Conservation (phyloP, 768 basidiomycete genomes). For the Mycena latifolia region DNA sequence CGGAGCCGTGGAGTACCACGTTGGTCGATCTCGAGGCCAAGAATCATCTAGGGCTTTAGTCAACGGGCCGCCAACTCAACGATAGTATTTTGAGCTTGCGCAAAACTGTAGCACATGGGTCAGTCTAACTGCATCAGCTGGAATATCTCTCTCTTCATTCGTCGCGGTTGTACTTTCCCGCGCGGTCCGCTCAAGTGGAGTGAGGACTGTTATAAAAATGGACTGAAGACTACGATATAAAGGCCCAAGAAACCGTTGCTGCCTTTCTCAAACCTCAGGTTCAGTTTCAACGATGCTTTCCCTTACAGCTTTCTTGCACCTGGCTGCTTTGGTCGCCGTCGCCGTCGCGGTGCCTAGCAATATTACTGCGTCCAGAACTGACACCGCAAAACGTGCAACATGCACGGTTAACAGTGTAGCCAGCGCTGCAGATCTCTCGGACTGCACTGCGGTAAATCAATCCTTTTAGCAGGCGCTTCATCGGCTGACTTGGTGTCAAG, state of each 20-base stretch:
- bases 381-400: constrained; percentile 38
- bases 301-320: neutral
- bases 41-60: neutral
- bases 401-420: constrained; percentile 40
- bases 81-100: neutral
- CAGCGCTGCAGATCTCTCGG: constrained; percentile 34
- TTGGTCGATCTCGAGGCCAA: neutral
- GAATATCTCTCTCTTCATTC: no score
- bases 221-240: no score
- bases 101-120: constrained; percentile 2
- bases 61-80: constrained; percentile 12
- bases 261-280: neutral
- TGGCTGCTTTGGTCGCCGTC: constrained; percentile 8
- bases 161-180: constrained; percentile 1
- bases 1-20: neutral
- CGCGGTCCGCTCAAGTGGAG: neutral
- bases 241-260: neutral
- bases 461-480: no score
- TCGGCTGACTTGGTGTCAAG: neutral
- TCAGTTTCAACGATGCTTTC: neutral
- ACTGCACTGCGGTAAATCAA: constrained; percentile 23
- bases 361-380: constrained; percentile 19
- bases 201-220: neutral
- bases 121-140: neutral
- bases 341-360: constrained; percentile 8